phyloP scores from a whole-genome alignment of 257 asterid genomes.

The Lithospermum erythrorhizon region DNA sequence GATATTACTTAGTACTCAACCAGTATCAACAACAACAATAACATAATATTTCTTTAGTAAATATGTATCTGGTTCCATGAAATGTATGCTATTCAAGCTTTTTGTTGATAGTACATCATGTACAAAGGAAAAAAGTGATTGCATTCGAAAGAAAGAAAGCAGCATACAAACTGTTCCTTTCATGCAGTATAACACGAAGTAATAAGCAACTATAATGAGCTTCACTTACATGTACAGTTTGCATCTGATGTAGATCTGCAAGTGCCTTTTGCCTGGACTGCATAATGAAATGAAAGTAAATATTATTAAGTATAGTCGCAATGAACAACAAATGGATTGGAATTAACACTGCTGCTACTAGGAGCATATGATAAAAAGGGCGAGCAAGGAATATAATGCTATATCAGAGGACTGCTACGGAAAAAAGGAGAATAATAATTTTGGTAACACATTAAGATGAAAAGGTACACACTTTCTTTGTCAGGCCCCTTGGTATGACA shows the following conservation, averaged over 20 bases:
- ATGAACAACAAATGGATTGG: too few relatives aligned
- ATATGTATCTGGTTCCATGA: too few relatives aligned
- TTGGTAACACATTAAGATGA: not conserved
- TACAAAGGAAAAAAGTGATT: not conserved
- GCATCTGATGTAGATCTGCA: constrained; percentile 84
- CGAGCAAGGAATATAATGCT: not conserved
- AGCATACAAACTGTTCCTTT: not conserved
- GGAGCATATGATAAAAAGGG: not conserved
- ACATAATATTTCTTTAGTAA: too few relatives aligned
- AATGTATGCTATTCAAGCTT: too few relatives aligned
- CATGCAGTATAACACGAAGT: not conserved
- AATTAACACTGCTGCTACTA: not conserved
- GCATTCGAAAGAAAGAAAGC: not conserved
- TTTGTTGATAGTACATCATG: too few relatives aligned
- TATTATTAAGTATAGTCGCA: not conserved
- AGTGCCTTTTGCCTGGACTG: constrained; percentile 97
- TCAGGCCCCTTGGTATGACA: not conserved
- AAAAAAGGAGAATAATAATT: not conserved
- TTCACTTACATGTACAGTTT: constrained; percentile 69
- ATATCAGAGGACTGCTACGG: not conserved
- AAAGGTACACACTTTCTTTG: not conserved
- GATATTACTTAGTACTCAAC: too few relatives aligned
- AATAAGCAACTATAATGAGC: constrained; percentile 3
- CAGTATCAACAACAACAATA: too few relatives aligned
- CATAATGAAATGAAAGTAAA: constrained; percentile 6